Evolutionary conservation across 2,329 filamentous ascomycete species (phyloP).

Genomic region (Fusarium bactridioides): DNA sequence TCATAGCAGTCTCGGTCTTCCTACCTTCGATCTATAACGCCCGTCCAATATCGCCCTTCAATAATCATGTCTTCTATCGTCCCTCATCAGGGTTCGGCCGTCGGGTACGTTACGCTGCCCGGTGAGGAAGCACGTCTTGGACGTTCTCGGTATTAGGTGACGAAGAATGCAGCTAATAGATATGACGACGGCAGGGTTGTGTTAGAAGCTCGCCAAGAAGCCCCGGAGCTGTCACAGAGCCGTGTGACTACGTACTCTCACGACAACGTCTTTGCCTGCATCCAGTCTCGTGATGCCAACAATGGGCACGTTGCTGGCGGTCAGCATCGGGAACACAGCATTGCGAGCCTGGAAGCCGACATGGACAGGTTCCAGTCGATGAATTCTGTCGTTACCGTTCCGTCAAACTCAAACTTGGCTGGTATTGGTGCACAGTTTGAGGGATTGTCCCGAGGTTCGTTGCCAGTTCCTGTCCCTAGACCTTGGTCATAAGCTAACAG

Average conservation of each 20-base stretch:
- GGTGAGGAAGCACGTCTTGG: not conserved
- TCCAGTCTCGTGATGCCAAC: not conserved
- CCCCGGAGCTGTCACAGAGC: not conserved
- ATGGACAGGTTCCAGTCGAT: not conserved
- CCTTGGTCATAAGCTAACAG: not conserved
- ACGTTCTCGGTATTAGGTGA: not conserved
- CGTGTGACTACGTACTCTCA: not conserved
- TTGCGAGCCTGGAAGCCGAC: not conserved
- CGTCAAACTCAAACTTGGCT: not conserved
- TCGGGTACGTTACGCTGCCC: conserved; percentile 8
- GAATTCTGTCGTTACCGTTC: not conserved
- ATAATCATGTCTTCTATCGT: conserved; percentile 17
- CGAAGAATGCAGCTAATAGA: conserved; percentile 8
- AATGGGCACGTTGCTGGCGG: not conserved
- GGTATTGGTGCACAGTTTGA: conserved; percentile 5
- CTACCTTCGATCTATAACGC: not conserved
- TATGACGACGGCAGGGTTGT: not conserved
- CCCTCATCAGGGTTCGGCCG: conserved; percentile 16
- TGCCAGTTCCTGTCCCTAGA: not conserved
- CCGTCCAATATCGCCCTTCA: not conserved
- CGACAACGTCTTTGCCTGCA: conserved; percentile 5
- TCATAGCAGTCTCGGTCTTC: not conserved
- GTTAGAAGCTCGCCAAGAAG: not conserved
- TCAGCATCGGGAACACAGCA: not conserved
- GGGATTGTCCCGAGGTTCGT: not conserved